phyloP scores from a whole-genome alignment of 768 basidiomycete species.

The Hydnomerulius pinastri region DNA sequence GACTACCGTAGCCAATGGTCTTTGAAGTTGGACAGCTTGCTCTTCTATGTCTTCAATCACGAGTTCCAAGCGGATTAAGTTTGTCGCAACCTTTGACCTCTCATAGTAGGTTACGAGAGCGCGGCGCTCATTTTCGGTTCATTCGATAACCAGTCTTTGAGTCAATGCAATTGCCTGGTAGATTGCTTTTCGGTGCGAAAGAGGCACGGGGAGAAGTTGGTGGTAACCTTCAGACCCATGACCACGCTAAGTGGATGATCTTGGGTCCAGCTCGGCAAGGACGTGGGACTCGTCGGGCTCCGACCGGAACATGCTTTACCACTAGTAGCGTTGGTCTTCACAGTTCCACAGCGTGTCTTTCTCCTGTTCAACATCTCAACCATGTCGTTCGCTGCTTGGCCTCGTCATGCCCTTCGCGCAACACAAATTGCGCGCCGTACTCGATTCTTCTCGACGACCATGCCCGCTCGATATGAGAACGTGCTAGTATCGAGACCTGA shows the following conservation, averaged over 20 bases:
- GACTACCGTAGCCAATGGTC: no score
- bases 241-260: neutral
- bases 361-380: neutral
- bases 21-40: no score
- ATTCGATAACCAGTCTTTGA: neutral
- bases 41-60: no score
- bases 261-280: neutral
- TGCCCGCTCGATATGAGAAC: slow-evolving; percentile 51
- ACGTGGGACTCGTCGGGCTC: neutral
- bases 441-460: slow-evolving; percentile 29
- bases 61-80: no score
- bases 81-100: no score
- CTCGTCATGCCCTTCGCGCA: slow-evolving; percentile 8
- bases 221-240: no score
- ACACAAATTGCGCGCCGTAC: neutral
- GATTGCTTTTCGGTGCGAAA: no score
- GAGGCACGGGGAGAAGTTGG: no score
- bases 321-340: neutral
- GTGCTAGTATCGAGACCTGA: slow-evolving; percentile 72
- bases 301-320: neutral
- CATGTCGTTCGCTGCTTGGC: slow-evolving; percentile 19
- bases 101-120: no score
- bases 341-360: neutral
- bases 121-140: no score
- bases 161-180: neutral